Conservation (phyloP, 2,329 filamentous ascomycete species). For the Pyricularia sp. region DNA sequence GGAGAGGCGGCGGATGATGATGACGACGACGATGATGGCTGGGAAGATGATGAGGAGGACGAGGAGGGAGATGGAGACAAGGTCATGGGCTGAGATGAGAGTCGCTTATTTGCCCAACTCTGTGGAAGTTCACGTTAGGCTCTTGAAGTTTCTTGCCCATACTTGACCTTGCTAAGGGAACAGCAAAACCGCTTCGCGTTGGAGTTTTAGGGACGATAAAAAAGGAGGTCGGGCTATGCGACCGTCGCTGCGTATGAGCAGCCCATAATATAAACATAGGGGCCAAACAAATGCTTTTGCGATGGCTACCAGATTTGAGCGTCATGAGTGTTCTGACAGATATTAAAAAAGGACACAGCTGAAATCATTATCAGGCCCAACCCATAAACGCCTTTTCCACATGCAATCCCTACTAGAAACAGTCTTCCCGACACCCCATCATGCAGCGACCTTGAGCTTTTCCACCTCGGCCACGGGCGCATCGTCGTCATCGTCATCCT, state of each 20-base stretch:
- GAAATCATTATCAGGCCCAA: neutral
- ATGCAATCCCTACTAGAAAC: neutral
- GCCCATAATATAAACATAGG: neutral
- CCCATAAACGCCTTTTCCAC: conserved; percentile 2
- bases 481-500: conserved; percentile 57
- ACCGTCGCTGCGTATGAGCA: neutral
- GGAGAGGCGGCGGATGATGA: conserved; percentile 48
- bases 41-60: conserved; percentile 35
- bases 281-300: neutral
- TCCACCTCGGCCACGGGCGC: conserved; percentile 58
- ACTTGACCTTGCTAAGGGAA: neutral
- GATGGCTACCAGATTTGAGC: neutral
- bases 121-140: neutral
- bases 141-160: neutral
- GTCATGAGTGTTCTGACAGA: neutral
- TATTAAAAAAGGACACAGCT: neutral
- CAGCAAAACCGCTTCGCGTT: neutral
- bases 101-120: neutral
- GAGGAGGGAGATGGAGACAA: conserved; percentile 50
- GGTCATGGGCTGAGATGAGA: conserved; percentile 16
- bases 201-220: no score
- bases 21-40: conserved; percentile 42
- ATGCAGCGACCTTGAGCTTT: conserved; percentile 59
- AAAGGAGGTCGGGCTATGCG: neutral
- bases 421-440: neutral